A percentile compares a stretch with the other conserved stretches of the same genome.
Conservation (phyloP, 768 basidiomycete genomes). For the Amanita phalloides region DNA sequence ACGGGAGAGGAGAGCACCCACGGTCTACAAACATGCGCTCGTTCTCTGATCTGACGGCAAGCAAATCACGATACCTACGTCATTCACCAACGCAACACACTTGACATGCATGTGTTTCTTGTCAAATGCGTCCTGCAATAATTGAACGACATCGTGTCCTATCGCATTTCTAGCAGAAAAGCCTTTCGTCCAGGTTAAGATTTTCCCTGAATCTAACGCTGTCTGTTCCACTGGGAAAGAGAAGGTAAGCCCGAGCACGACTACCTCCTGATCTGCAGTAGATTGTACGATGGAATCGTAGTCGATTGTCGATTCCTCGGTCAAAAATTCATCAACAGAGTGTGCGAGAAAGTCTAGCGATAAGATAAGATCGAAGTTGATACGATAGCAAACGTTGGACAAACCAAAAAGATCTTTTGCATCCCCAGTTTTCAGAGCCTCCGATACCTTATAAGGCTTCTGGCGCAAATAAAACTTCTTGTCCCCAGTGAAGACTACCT, state of each 20-base stretch:
- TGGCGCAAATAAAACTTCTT: constrained; percentile 84
- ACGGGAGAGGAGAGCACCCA: constrained; percentile 86
- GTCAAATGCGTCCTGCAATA: constrained; percentile 89
- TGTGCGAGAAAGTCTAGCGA: constrained; percentile 91
- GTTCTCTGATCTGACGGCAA: not conserved
- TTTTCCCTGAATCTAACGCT: constrained; percentile 79
- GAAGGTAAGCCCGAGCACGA: constrained; percentile 84
- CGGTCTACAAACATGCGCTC: constrained; percentile 49
- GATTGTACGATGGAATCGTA: constrained; percentile 20
- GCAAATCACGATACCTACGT: constrained; percentile 39
- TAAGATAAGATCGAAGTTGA: not conserved
- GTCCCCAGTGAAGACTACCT: constrained; percentile 85
- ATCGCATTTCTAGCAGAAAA: constrained; percentile 87
- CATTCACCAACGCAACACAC: constrained; percentile 90
- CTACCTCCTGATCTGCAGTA: constrained; percentile 19
- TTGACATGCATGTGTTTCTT: constrained; percentile 86
- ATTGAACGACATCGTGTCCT: constrained; percentile 80
- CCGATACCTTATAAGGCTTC: constrained; percentile 96
- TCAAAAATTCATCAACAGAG: constrained; percentile 92
- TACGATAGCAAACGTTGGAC: not conserved
- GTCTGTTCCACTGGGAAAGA: constrained; percentile 98
- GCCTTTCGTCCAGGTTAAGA: constrained; percentile 94
- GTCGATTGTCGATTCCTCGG: constrained; percentile 38
- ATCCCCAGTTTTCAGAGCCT: constrained; percentile 87
- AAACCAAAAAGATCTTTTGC: constrained; percentile 79